Base-by-base conservation (phyloP, 345 rosid species). In the Raphanus raphanistrum region DNA sequence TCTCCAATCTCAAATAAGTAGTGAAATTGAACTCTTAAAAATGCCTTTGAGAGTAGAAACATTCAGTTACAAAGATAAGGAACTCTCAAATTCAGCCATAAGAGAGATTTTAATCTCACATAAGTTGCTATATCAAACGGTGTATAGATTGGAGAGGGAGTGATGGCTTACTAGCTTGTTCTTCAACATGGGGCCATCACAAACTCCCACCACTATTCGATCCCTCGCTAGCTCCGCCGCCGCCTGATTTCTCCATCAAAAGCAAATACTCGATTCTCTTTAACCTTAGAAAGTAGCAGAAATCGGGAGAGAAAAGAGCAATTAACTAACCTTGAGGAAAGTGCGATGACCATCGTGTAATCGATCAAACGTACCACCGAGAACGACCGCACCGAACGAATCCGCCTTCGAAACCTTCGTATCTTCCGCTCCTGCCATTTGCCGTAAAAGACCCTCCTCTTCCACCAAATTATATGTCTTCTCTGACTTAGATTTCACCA, bases 321-420 rank as follows among this genome's bases (percentile, higher is more conserved):
- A 1, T 21, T 21, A 63, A 32, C 32, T 55, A 68, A 90, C 98
- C 91, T 88, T 83, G 80, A 95, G 99, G 77, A 95, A 92, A 73
- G 82, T 87, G 73, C 89, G 92, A 80, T 95, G 98, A 13, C 99
- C 99, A 33, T 91, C 93, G 73, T 95, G 97, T 52, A 95, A 83
- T 10, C 93, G 88, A 76, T 95, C 99, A 50, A 95, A 92, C 4
- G 99, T 95, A 59, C 99, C 97, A 0, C 99, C 99, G 2, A 95
- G 89, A 73, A 95, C 98, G 26, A 95, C 93, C 2, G 96, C 86
- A 3, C 81, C 74, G 12, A 87, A 90, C 0, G 90, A 81, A 73
- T 86, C 84, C n/a, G 88, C 87, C 3, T 85, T 79, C 2, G 90
- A 79, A 2, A 84, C 57, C 15, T 73, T 76, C 1, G 76, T 35